These are phyloP conservation scores for Venturia aucupariae DNA, from an alignment of 2,329 filamentous ascomycete species.

Conservation along the genomic window DNA sequence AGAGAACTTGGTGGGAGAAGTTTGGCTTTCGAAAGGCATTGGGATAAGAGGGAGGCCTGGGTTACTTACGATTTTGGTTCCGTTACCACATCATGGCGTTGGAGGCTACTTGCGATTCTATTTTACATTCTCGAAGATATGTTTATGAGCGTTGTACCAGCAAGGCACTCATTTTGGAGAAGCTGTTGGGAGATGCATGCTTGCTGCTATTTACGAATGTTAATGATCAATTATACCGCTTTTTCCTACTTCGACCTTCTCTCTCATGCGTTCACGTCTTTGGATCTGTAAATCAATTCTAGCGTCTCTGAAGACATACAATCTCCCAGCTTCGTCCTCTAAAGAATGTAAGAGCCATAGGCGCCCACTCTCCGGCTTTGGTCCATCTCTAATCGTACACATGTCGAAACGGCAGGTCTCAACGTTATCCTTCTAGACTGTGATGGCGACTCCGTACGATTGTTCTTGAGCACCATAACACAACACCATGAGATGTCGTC, in stretches of 20 bases:
- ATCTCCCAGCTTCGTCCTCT: too few relatives aligned
- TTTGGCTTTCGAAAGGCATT: neutral
- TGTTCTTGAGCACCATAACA: too few relatives aligned
- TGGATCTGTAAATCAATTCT: too few relatives aligned
- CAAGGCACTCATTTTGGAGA: neutral
- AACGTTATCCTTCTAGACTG: too few relatives aligned
- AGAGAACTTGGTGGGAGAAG: neutral
- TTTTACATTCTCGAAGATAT: neutral
- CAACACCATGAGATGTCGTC: too few relatives aligned
- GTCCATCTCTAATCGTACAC: too few relatives aligned
- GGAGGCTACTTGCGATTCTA: neutral
- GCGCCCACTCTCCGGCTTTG: too few relatives aligned
- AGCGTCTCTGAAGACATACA: too few relatives aligned
- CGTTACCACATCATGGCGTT: neutral
- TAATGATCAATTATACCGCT: neutral
- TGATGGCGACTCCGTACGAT: too few relatives aligned
- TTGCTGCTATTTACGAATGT: constrained; percentile 1
- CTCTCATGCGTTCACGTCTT: too few relatives aligned
- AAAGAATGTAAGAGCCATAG: too few relatives aligned
- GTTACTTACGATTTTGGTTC: neutral
- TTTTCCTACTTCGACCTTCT: neutral
- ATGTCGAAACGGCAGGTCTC: too few relatives aligned
- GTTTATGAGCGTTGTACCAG: neutral
- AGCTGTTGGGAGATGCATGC: neutral
- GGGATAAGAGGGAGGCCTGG: neutral